Percentiles rank a stretch among this genome's conserved stretches.
Conservation (phyloP, 352 stramenopile genomes). For the Phytophthora pistaciae region DNA sequence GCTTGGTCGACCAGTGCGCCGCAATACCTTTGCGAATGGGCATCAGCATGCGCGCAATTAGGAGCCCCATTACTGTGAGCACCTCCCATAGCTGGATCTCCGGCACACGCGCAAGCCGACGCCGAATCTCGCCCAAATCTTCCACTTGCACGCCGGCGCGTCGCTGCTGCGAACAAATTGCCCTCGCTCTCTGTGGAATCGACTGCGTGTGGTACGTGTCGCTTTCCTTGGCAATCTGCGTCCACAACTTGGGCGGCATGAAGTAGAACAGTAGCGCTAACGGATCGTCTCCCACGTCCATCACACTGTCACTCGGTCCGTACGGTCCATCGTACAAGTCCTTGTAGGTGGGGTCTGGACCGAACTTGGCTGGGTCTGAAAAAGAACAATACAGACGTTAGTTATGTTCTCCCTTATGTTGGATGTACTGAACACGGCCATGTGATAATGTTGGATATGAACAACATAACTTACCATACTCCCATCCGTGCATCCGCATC, state of each 20-base stretch:
- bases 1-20: slow-evolving; percentile 2
- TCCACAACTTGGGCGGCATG: slow-evolving; percentile 4
- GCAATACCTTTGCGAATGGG: background rate
- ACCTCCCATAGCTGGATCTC: slow-evolving; percentile 6
- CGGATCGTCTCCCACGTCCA: slow-evolving; percentile 3
- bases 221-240: slow-evolving; percentile 2
- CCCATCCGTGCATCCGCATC: slow-evolving; percentile 5
- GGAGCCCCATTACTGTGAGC: background rate
- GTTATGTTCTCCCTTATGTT: slow-evolving; percentile 10
- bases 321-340: slow-evolving; percentile 5
- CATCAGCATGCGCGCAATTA: slow-evolving; percentile 5
- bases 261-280: slow-evolving; percentile 11
- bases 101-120: background rate
- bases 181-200: background rate
- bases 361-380: slow-evolving; percentile 2
- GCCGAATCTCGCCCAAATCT: background rate
- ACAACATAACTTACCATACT: slow-evolving; percentile 9
- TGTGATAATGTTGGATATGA: slow-evolving; percentile 3
- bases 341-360: background rate
- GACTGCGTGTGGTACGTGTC: slow-evolving; percentile 7
- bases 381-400: background rate
- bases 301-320: background rate
- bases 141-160: background rate
- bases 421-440: background rate
- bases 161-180: background rate